Base-by-base conservation (phyloP, 257 asterid species). In the Penstemon newberryi region DNA sequence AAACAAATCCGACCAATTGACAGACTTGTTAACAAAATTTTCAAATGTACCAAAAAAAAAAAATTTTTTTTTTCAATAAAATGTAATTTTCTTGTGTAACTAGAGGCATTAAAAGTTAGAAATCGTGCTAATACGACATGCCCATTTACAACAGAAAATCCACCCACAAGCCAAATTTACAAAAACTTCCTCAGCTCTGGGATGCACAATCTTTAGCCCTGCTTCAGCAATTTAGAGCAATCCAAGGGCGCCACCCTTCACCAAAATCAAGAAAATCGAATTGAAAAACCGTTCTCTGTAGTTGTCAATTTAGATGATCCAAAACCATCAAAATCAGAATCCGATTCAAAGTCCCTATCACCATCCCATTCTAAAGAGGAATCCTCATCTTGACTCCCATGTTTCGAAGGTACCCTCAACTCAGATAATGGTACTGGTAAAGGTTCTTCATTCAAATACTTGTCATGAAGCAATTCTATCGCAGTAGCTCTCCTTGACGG, bases 361-460 rank as follows among this genome's bases (percentile, higher is more conserved):
- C 78, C 84, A 56, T 80, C 81, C 87, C 89, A 83, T 7, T 86
- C 85, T 7, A 66, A 70, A 2, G 85, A 71, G 15, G 87, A 83
- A 70, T 79, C 91, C 60, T 83, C 96, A n/a, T 82, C 85, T 0
- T 67, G 73, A 61, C 56, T 71, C 76, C 81, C 83, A 36, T 76
- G 81, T 64, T 79, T 83, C 2, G 89, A 66, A 37, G 98, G 99
- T 63, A 94, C 80, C 75, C 96, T 82, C 69, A 94, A 77, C 75
- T 87, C 90, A 47, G 91, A 78, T 8, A 82, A 33, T 12, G 84
- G 81, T 9, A 81, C 80, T 0, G 99, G 96, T 6, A 84, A 74
- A 39, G 99, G 99, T 44, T 87, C 96, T 79, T 87, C 95, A 6
- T 75, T 89, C 70, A 94, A 79, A 81, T 94, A 94, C 78, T 82